phyloP scores from a whole-genome alignment of 2,329 filamentous ascomycete species.

The Aureobasidium sp. region DNA sequence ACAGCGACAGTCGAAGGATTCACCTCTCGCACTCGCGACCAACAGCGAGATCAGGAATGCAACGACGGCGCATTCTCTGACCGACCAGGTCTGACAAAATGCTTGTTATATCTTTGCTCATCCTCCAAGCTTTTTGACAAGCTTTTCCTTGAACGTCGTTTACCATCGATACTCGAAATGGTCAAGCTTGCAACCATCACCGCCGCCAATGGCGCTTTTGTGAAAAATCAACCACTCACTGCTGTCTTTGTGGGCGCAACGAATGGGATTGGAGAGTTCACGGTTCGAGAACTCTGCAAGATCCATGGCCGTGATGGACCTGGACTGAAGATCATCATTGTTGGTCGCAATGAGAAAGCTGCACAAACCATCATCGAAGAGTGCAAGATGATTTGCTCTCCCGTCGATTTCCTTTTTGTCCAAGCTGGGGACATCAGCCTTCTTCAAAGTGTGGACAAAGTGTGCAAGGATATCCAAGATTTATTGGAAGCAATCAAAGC shows the following conservation, averaged over 20 bases:
- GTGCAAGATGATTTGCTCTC: slow-evolving; percentile 27
- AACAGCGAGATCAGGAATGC: no score
- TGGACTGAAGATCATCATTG: slow-evolving; percentile 27
- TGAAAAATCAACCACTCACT: slow-evolving; percentile 21
- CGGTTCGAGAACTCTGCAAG: slow-evolving; percentile 23
- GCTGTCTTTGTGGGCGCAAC: slow-evolving; percentile 29
- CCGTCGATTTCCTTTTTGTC: slow-evolving; percentile 32
- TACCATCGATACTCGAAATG: slow-evolving; percentile 1
- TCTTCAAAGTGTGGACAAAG: slow-evolving; percentile 37
- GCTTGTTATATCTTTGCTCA: background rate
- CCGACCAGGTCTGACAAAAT: background rate
- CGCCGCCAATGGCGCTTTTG: slow-evolving; percentile 9
- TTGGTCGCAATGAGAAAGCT: slow-evolving; percentile 25
- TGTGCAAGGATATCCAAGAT: slow-evolving; percentile 33
- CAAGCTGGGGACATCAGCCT: slow-evolving; percentile 39
- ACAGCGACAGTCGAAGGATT: no score
- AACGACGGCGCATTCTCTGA: background rate
- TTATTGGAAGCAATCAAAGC: slow-evolving; percentile 25
- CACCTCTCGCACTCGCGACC: no score
- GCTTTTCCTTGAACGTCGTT: background rate
- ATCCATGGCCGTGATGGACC: slow-evolving; percentile 21
- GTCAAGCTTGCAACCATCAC: background rate
- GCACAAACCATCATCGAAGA: slow-evolving; percentile 24
- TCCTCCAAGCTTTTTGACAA: background rate
- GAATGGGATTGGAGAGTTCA: slow-evolving; percentile 28